Evolutionary conservation across 495 filamentous ascomycete genomes (phyloP), one percentile per base, ranked within the genome.

Genomic region (Bacidia rubella): DNA sequence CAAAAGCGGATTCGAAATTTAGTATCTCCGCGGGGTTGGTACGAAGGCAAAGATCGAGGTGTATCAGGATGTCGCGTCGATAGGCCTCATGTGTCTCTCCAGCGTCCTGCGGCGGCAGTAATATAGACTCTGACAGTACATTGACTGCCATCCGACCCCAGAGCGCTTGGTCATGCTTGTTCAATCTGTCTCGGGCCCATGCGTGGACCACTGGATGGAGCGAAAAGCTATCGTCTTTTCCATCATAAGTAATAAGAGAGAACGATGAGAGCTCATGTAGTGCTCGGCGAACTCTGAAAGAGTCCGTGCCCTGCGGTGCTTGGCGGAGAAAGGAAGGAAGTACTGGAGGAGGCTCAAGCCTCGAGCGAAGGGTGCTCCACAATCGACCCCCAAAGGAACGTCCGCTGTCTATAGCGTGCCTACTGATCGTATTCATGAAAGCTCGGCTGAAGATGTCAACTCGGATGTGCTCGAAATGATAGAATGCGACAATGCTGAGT

Each of bases 121-220:
- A 48, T 35, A 70, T 52, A 17, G 52, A 62, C 9, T 55, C 41
- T 3, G 65, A 51, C 2, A 70, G 52, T 1, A 64, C 56, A 7
- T 54, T 63, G 5, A 51, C 46, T 21, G 66, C 59, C 21, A 64
- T 58, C 42, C 67, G 59, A 43, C 54, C 60, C 65, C 66, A 67
- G 7, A 72, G 25, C 17, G 66, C 66, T 53, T 67, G 63, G 41
- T 68, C 57, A 10, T 54, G 29, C 0, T 53, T 48, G 5, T 51
- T 46, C 0, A 63, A 58, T 43, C 68, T 38, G 27, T 65, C 63
- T 19, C 63, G 56, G 20, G 59, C 65, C 64, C 65, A 68, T 7
- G 40, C 53, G 49, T 68, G 63, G 19, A 68, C 61, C 19, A 66
- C 26, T 24, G 63, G 65, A 60, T 68, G 66, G 51, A 68, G 56